Base-by-base conservation (phyloP, 768 basidiomycete species). In the Kwoniella botswanensis region DNA sequence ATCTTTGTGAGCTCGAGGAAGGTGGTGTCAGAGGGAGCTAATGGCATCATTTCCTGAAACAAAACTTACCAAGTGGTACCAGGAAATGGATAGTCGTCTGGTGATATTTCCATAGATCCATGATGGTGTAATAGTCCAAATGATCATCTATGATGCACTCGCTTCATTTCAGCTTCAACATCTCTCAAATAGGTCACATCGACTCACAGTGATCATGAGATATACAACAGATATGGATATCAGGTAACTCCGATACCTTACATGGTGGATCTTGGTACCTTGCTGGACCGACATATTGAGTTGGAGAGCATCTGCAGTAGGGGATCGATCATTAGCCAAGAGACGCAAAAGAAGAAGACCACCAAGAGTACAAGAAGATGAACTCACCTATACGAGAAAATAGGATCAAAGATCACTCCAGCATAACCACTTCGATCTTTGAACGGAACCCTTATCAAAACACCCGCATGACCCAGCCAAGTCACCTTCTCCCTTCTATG, bases 121-220 rank as follows among this genome's bases (percentile, higher is more conserved):
- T 77, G 24, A 83, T 80, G 13, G 79, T 82, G 54, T 79, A 74
- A 63, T 83, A 82, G 59, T 83, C 82, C n/a, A 83, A 72, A 61
- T 83, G 82, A 63, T 83, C 82, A 50, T 83, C 82, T 83, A 35
- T 10, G 17, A 29, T n/a, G 50, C 18, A 26, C 2, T 60, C 18
- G 67, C 56, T 61, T 41, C 44, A 29, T 10, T 26, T 50, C 46
- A 71, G 69, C 42, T 61, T 17, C 29, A 29, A 60, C 43, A 43
- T 46, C 35, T 18, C 17, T n/a, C 6, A 43, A 18, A 18, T 21
- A 44, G n/a, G 15, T 13, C 10, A 22, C 5, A 65, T 53, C 10
- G 18, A 70, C 81, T 69, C 68, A 83, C 82, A 83, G 61, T 83
- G 82, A 71, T 83, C 81, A 63, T 83, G 82, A 12, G 81, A 82